phyloP scores from a whole-genome alignment of 2,329 filamentous ascomycete genomes.

The Neonectria magnoliae region DNA sequence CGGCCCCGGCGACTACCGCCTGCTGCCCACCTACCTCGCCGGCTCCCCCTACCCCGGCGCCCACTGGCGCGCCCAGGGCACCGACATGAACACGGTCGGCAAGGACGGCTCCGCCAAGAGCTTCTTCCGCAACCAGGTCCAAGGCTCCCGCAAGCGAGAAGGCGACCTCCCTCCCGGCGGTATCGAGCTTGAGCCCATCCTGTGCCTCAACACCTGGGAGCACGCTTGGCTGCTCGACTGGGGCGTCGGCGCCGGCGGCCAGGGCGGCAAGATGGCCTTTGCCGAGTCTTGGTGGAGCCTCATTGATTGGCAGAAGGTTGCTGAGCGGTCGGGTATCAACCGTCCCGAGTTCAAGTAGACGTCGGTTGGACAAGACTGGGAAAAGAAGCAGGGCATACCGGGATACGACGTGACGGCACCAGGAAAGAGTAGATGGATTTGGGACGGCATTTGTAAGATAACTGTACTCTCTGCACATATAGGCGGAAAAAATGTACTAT shows the following conservation, averaged over 20 bases:
- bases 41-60: conserved; percentile 88
- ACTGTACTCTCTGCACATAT: conserved; percentile 45
- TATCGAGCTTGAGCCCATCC: conserved; percentile 75
- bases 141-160: conserved; percentile 42
- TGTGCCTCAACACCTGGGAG: conserved; percentile 97
- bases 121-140: conserved; percentile 53
- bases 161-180: conserved; percentile 69
- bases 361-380: conserved; percentile 10
- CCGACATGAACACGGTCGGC: conserved; percentile 75
- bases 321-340: conserved; percentile 48
- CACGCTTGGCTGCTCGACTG: conserved; percentile 91
- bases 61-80: conserved; percentile 76
- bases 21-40: conserved; percentile 90
- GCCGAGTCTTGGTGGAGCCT: conserved; percentile 86
- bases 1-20: conserved; percentile 62
- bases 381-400: conserved; percentile 10
- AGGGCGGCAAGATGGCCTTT: conserved; percentile 79
- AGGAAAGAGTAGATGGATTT: conserved; percentile 26
- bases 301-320: conserved; percentile 86
- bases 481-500: conserved; percentile 44
- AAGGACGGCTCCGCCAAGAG: conserved; percentile 48
- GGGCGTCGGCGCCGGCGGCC: conserved; percentile 64
- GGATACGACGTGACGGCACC: conserved; percentile 31
- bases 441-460: conserved; percentile 44
- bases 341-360: conserved; percentile 49